Percentiles rank a stretch among this genome's conserved stretches.
These are phyloP conservation scores for Endocladia muricata DNA, from an alignment of 31 red algal species.

Conservation along the genomic window DNA sequence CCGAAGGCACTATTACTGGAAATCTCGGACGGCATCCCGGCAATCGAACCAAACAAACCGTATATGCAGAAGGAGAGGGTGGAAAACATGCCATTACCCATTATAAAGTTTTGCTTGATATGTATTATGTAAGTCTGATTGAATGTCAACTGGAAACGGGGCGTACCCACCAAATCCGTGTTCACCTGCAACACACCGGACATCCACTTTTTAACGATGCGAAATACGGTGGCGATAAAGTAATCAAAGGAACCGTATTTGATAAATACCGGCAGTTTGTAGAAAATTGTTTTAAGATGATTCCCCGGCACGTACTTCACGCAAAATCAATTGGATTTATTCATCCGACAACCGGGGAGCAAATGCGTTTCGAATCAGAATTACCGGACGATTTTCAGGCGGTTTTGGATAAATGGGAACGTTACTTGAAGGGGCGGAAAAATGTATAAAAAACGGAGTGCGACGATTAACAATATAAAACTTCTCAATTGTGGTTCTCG, in stretches of 20 bases:
- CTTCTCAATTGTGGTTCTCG: too few relatives aligned
- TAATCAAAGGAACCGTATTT: constrained; percentile 30
- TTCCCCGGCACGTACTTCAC: constrained; percentile 85
- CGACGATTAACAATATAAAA: too few relatives aligned
- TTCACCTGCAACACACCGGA: constrained; percentile 61
- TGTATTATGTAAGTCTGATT: constrained; percentile 31
- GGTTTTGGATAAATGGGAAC: too few relatives aligned
- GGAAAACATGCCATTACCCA: constrained; percentile 36
- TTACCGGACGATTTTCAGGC: constrained; percentile 61
- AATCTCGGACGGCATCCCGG: constrained; percentile 45
- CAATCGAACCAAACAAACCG: constrained; percentile 37
- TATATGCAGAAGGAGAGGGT: constrained; percentile 26
- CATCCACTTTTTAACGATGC: constrained; percentile 81
- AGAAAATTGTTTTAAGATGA: too few relatives aligned
- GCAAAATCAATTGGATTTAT: constrained; percentile 39
- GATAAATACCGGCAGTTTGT: constrained; percentile 8
- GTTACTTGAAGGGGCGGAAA: too few relatives aligned
- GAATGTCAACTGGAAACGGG: constrained; percentile 79
- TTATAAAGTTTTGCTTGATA: constrained; percentile 24
- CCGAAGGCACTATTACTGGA: constrained; percentile 37
- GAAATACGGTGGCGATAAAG: constrained; percentile 69
- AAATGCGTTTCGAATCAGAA: constrained; percentile 24
- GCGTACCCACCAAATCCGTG: constrained; percentile 92
- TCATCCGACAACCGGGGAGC: constrained; percentile 65
- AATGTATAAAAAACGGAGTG: too few relatives aligned